These are phyloP conservation scores for Curvularia verruculosa DNA, from an alignment of 2,329 filamentous ascomycete genomes.

Conservation along the genomic window DNA sequence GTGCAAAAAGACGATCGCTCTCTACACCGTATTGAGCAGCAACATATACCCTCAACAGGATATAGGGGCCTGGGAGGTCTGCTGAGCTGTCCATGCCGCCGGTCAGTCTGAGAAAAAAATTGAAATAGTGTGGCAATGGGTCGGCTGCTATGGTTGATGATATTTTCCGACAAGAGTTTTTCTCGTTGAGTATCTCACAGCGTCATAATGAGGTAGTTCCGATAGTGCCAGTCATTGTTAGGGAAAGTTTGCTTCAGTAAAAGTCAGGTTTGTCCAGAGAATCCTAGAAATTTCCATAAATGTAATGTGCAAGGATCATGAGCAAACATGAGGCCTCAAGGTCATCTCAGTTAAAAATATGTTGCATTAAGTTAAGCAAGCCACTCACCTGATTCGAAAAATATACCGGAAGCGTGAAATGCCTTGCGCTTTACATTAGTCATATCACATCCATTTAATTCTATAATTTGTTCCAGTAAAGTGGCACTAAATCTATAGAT, in stretches of 20 bases:
- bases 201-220: neutral
- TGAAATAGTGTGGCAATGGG: neutral
- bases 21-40: too few relatives aligned
- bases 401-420: too few relatives aligned
- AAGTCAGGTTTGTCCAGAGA: neutral
- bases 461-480: too few relatives aligned
- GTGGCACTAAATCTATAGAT: too few relatives aligned
- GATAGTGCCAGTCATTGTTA: neutral
- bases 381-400: too few relatives aligned
- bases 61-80: neutral
- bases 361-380: too few relatives aligned
- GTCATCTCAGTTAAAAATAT: too few relatives aligned
- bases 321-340: too few relatives aligned
- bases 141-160: neutral
- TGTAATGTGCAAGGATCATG: neutral
- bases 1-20: too few relatives aligned
- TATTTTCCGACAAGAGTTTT: neutral
- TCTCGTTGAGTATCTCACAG: neutral
- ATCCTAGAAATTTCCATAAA: neutral
- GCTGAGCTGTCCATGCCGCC: neutral
- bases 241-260: neutral
- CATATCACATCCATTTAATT: too few relatives aligned
- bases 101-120: neutral
- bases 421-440: too few relatives aligned
- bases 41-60: too few relatives aligned